Evolutionary conservation across 257 asterid genomes (phyloP).

Genomic region (Paulownia fortunei): DNA sequence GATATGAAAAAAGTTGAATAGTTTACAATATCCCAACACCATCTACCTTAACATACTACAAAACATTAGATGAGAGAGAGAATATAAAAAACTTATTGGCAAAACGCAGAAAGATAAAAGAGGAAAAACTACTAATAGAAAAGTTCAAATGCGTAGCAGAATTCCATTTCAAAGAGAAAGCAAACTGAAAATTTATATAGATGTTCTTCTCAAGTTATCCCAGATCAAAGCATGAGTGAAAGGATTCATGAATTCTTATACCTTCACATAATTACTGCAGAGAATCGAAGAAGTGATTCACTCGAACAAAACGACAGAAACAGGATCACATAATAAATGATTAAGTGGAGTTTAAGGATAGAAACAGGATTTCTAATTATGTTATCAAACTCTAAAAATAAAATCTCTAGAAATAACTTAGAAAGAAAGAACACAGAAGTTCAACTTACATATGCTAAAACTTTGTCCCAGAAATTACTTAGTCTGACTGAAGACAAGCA

Average conservation of each 20-base stretch:
- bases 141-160: background rate
- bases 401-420: background rate
- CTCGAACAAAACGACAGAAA: background rate
- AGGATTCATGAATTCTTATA: background rate
- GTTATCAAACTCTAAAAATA: background rate
- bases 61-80: background rate
- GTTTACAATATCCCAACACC: background rate
- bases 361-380: background rate
- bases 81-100: background rate
- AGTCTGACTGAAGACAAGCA: background rate
- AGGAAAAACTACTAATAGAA: background rate
- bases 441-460: background rate
- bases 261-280: background rate
- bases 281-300: background rate
- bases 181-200: too few relatives aligned
- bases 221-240: background rate
- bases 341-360: background rate
- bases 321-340: background rate
- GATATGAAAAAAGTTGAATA: background rate
- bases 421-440: background rate
- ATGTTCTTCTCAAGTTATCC: background rate
- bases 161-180: background rate
- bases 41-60: background rate
- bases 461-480: background rate
- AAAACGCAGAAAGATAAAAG: background rate